phyloP scores from a whole-genome alignment of 2,329 filamentous ascomycete species.

The Cladosporium sp. region DNA sequence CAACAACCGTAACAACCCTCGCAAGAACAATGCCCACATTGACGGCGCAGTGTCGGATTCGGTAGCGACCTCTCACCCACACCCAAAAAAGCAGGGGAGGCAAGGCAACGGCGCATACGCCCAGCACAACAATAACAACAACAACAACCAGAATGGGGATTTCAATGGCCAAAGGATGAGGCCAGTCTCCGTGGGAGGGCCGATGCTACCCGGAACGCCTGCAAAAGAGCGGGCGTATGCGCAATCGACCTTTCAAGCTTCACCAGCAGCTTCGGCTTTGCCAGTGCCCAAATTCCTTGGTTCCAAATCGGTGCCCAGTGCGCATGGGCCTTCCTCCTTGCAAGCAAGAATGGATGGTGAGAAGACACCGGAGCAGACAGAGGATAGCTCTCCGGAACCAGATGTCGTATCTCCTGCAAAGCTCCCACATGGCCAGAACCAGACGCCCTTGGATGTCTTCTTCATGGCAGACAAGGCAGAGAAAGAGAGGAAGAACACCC shows the following conservation, averaged over 20 bases:
- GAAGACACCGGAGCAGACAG: conserved; percentile 39
- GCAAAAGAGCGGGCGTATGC: conserved; percentile 65
- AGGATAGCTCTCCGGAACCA: conserved; percentile 50
- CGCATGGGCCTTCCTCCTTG: conserved; percentile 44
- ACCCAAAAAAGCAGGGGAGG: conserved; percentile 2
- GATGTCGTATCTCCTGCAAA: conserved; percentile 42
- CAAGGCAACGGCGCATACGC: neutral
- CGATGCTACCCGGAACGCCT: conserved; percentile 38
- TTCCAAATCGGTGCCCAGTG: conserved; percentile 69
- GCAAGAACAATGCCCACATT: conserved; percentile 18
- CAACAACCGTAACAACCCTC: conserved; percentile 31
- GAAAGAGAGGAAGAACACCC: conserved; percentile 57
- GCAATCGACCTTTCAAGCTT: conserved; percentile 91
- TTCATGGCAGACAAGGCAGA: conserved; percentile 84
- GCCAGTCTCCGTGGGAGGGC: conserved; percentile 40
- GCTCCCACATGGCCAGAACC: conserved; percentile 40
- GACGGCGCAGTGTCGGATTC: conserved; percentile 11
- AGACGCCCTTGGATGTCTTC: conserved; percentile 83
- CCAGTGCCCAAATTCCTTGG: conserved; percentile 81
- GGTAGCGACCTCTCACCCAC: conserved; percentile 2
- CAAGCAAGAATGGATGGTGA: conserved; percentile 43
- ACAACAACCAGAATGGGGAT: conserved; percentile 19
- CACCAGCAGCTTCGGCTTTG: conserved; percentile 82
- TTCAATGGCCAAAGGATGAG: conserved; percentile 28
- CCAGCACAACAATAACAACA: conserved; percentile 20